phyloP scores from a whole-genome alignment of 176 grass and related monocot genomes.

The Alopecurus myosuroides region DNA sequence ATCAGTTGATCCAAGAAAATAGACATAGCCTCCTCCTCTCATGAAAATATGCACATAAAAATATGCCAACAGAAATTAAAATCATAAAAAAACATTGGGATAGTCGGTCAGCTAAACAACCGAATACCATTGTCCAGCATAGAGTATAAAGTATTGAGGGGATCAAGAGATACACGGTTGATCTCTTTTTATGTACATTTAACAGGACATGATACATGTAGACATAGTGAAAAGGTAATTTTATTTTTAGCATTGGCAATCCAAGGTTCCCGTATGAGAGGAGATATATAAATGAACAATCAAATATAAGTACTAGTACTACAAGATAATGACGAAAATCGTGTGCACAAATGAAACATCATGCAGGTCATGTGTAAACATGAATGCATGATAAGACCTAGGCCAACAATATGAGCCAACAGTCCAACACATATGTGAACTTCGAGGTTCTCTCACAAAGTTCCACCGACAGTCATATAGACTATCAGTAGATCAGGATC shows the following conservation, averaged over 20 bases:
- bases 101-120: neutral
- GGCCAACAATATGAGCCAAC: neutral
- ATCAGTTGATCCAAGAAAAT: slow-evolving; percentile 2
- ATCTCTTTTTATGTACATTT: neutral
- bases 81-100: neutral
- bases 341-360: neutral
- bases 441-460: neutral
- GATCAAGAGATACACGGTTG: neutral
- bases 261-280: neutral
- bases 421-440: neutral
- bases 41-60: slow-evolving; percentile 5
- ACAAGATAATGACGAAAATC: neutral
- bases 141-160: neutral
- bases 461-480: neutral
- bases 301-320: slow-evolving; percentile 3
- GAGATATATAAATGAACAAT: neutral
- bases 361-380: neutral
- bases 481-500: neutral
- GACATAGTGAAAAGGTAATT: neutral
- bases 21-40: neutral
- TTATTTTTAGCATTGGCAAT: slow-evolving; percentile 6
- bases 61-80: neutral
- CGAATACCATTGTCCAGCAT: neutral
- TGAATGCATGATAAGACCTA: slow-evolving; percentile 10
- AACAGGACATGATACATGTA: neutral